These are phyloP conservation scores for Diaporthe batatas DNA, from an alignment of 2,329 filamentous ascomycete genomes.

Conservation along the genomic window DNA sequence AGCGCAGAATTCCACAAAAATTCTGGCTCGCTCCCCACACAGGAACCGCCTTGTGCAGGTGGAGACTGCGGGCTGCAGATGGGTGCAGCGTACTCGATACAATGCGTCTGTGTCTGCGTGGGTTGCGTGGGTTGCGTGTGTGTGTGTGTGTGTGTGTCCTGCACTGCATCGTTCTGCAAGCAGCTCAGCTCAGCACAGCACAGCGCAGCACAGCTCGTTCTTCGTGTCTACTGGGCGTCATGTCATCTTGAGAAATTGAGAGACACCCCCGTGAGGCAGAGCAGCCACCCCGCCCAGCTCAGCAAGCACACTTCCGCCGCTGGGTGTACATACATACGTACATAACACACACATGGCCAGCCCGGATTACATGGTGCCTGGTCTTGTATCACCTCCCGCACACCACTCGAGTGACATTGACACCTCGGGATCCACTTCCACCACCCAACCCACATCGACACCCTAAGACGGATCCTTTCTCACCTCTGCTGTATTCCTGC, in stretches of 20 bases:
- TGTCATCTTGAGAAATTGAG: slow-evolving; percentile 14
- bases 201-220: slow-evolving; percentile 26
- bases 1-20: background rate
- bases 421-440: slow-evolving; percentile 38
- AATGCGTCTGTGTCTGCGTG: background rate
- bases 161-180: slow-evolving; percentile 6
- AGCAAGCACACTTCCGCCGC: background rate
- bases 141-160: background rate
- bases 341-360: background rate
- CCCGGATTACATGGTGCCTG: slow-evolving; percentile 39
- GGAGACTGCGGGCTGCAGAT: slow-evolving; percentile 17
- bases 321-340: background rate
- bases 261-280: slow-evolving; percentile 26
- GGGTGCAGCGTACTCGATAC: background rate
- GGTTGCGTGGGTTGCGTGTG: too few species aligned
- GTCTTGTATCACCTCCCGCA: slow-evolving; percentile 39
- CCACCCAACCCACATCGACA: slow-evolving; percentile 35
- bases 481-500: slow-evolving; percentile 41
- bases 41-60: slow-evolving; percentile 18
- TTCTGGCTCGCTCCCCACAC: slow-evolving; percentile 15
- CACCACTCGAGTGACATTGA: slow-evolving; percentile 38
- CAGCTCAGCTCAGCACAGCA: slow-evolving; percentile 8
- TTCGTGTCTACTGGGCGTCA: background rate
- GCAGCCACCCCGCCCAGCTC: slow-evolving; percentile 22
- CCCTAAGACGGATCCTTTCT: slow-evolving; percentile 41